phyloP scores from a whole-genome alignment of 2,329 filamentous ascomycete genomes.

The Drechslerella coelobrocha region DNA sequence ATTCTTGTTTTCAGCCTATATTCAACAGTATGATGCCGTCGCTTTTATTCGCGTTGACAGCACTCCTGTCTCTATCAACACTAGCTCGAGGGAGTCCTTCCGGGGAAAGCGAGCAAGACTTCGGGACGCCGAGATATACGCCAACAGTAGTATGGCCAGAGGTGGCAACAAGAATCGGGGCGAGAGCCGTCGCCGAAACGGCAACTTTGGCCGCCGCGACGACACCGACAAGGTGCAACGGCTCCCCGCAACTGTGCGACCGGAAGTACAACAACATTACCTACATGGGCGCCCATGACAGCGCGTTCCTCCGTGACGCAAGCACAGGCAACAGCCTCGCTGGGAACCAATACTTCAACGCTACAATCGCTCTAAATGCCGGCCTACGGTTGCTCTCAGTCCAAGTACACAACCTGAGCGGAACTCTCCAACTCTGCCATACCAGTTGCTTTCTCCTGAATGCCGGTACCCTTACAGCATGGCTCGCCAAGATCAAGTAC shows the following conservation, averaged over 20 bases:
- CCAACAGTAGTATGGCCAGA: background rate
- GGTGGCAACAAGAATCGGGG: background rate
- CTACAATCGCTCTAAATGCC: conserved; percentile 72
- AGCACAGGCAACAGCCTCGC: conserved; percentile 68
- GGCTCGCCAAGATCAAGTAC: conserved; percentile 69
- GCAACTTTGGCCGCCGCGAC: conserved; percentile 5
- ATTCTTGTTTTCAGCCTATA: no score
- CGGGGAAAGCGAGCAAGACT: background rate
- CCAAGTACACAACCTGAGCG: conserved; percentile 71
- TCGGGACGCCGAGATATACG: background rate
- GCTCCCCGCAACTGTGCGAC: conserved; percentile 75
- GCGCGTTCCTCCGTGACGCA: conserved; percentile 72
- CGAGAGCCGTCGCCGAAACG: no score
- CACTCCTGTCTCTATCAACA: background rate
- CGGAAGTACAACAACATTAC: conserved; percentile 77
- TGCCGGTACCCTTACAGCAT: conserved; percentile 69
- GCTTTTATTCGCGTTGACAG: no score
- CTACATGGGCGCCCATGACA: conserved; percentile 78
- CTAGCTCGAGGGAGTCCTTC: background rate
- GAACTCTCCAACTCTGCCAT: conserved; percentile 73
- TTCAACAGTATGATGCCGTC: no score
- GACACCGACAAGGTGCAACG: conserved; percentile 70
- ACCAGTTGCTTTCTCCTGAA: conserved; percentile 72
- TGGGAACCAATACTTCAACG: conserved; percentile 77
- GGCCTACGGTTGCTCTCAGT: conserved; percentile 75